Conservation (phyloP, 1,284 basidiomycete species). For the Puccinia novopanici region DNA sequence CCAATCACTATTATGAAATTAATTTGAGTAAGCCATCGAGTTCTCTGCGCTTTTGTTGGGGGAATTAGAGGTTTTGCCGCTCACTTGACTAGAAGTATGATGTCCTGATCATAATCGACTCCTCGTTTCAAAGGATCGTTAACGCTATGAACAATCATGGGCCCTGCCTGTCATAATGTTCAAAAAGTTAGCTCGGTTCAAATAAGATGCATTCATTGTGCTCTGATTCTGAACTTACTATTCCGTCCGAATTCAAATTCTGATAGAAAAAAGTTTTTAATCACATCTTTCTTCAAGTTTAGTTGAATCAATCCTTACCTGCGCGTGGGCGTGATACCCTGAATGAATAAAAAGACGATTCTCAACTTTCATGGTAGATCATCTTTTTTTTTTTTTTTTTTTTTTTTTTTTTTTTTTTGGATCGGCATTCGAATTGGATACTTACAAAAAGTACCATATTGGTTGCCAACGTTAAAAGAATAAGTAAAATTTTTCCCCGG, state of each 20-base stretch:
- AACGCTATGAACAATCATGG: slow-evolving; percentile 55
- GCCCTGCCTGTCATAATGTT: slow-evolving; percentile 54
- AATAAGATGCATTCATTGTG: not conserved
- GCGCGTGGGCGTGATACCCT: slow-evolving; percentile 36
- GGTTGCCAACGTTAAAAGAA: slow-evolving; percentile 60
- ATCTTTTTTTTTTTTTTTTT: no score
- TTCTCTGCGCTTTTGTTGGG: not conserved
- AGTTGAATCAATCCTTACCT: not conserved
- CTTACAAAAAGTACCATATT: slow-evolving; percentile 62
- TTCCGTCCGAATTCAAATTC: slow-evolving; percentile 27
- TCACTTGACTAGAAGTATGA: slow-evolving; percentile 36
- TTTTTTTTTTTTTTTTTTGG: not conserved
- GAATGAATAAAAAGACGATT: not conserved
- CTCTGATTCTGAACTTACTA: not conserved
- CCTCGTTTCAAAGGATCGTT: slow-evolving; percentile 53
- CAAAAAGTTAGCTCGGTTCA: not conserved
- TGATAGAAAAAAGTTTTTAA: not conserved
- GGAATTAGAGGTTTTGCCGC: not conserved
- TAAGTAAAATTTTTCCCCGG: slow-evolving; percentile 63
- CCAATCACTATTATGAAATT: slow-evolving; percentile 33
- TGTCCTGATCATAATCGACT: slow-evolving; percentile 38
- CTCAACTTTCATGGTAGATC: not conserved
- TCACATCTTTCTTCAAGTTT: not conserved
- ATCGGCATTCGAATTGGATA: not conserved
- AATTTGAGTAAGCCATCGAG: not conserved